Conservation (phyloP, 768 basidiomycete genomes). For the Panellus pusillus region DNA sequence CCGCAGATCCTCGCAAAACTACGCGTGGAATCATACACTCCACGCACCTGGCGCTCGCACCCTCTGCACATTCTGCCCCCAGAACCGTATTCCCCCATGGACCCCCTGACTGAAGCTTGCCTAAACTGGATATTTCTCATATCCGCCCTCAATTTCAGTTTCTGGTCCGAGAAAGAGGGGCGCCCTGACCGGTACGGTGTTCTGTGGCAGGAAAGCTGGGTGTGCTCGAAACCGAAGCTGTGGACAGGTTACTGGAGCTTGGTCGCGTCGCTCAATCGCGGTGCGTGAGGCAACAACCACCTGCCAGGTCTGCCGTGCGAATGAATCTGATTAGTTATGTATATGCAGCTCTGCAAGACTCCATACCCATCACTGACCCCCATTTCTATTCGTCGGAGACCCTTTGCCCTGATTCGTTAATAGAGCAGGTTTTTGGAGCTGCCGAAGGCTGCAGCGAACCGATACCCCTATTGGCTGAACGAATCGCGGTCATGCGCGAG, state of each 20-base stretch:
- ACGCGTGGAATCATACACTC: conserved; percentile 64
- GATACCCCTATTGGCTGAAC: conserved; percentile 69
- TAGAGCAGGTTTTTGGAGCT: conserved; percentile 69
- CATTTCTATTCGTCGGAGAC: conserved; percentile 71
- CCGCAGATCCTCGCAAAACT: conserved; percentile 64
- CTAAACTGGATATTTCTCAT: conserved; percentile 90
- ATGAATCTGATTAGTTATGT: no score
- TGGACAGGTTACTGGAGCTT: conserved; percentile 89
- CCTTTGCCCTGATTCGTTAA: conserved; percentile 68
- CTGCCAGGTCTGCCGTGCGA: not conserved
- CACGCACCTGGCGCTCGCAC: conserved; percentile 79
- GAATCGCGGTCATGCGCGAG: conserved; percentile 76
- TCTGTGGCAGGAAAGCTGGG: conserved; percentile 74
- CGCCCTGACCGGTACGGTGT: conserved; percentile 68
- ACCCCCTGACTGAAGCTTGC: conserved; percentile 55
- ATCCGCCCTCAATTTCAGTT: conserved; percentile 83
- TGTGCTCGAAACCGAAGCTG: conserved; percentile 43
- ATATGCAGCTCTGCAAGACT: conserved; percentile 65
- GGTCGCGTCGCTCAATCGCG: conserved; percentile 80
- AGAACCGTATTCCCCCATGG: conserved; percentile 54
- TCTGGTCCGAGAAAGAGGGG: conserved; percentile 78
- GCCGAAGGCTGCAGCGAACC: conserved; percentile 56
- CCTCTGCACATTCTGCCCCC: conserved; percentile 72
- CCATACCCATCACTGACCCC: conserved; percentile 78
- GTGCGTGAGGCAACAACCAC: conserved; percentile 35